A percentile compares a stretch with the other conserved stretches of the same genome.
These are phyloP conservation scores for Suhomyces sp. DNA, from an alignment of 805 yeast species.

Conservation along the genomic window DNA sequence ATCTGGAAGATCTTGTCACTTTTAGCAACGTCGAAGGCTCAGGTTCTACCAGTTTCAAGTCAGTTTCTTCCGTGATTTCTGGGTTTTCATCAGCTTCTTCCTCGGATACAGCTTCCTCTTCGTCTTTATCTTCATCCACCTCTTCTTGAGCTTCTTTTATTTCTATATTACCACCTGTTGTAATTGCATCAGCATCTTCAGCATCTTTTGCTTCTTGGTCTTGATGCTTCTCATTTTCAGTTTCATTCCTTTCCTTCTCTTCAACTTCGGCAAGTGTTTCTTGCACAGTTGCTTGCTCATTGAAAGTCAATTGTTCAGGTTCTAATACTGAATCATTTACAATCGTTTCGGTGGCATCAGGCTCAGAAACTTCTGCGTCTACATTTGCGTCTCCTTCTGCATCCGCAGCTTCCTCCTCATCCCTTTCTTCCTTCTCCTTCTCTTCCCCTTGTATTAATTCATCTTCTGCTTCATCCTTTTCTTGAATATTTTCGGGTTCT, in stretches of 20 bases:
- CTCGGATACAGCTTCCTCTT: no score
- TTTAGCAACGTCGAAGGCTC: no score
- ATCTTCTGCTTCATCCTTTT: constrained; percentile 10
- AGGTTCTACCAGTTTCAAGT: no score
- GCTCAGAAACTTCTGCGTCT: no score
- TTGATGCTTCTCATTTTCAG: constrained; percentile 11
- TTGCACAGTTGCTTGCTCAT: constrained; percentile 3
- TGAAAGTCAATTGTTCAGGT: no score
- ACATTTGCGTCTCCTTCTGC: constrained; percentile 3
- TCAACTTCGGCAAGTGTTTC: constrained; percentile 4
- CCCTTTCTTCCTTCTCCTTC: constrained; percentile 2
- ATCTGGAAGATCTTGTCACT: constrained; percentile 2
- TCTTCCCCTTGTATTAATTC: constrained; percentile 6
- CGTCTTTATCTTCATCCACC: constrained; percentile 4
- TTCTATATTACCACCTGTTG: constrained; percentile 1
- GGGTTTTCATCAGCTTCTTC: constrained; percentile 7
- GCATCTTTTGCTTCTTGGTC: constrained; percentile 10
- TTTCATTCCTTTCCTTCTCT: constrained; percentile 9
- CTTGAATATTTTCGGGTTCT: constrained; percentile 6
- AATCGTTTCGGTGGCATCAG: no score
- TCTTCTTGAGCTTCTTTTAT: constrained; percentile 1
- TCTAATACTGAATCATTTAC: no score
- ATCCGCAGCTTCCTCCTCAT: constrained; percentile 2
- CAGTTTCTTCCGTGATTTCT: constrained; percentile 4
- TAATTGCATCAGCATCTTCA: constrained; percentile 9